Percentiles rank a stretch among this genome's conserved stretches.
Conservation (phyloP, 139 green algal genomes). For the Monoraphidium neglectum region DNA sequence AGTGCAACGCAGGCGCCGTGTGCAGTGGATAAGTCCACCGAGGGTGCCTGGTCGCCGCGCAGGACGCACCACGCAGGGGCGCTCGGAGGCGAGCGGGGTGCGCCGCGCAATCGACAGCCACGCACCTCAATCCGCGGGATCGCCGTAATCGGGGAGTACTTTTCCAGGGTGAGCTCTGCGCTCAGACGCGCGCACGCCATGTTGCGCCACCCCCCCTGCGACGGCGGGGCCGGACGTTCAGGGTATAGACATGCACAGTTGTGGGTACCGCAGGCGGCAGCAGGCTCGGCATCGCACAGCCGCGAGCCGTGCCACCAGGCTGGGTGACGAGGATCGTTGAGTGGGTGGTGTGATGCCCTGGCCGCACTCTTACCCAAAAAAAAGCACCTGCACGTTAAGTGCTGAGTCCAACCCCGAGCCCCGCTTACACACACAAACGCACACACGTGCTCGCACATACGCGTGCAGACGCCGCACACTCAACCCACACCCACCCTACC, state of each 20-base stretch:
- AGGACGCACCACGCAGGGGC: too few species aligned
- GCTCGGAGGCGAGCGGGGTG: too few species aligned
- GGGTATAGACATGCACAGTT: not conserved
- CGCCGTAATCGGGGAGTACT: constrained; percentile 30
- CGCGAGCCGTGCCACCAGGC: not conserved
- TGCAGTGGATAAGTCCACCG: too few species aligned
- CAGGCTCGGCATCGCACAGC: not conserved
- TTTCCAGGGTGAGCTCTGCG: constrained; percentile 1
- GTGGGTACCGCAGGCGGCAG: too few species aligned
- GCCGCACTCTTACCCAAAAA: not conserved
- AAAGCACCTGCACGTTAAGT: not conserved
- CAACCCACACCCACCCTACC: not conserved
- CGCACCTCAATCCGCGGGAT: not conserved
- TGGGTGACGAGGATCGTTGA: not conserved
- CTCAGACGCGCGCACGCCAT: constrained; percentile 4
- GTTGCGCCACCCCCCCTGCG: not conserved
- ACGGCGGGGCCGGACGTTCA: not conserved
- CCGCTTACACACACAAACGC: not conserved
- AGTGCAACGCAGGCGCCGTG: too few species aligned
- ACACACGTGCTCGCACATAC: not conserved
- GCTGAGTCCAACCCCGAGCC: not conserved
- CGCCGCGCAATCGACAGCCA: too few species aligned
- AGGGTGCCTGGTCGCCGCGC: too few species aligned
- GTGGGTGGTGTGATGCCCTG: not conserved
- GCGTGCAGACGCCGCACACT: not conserved